Percentiles rank a stretch among this genome's conserved stretches.
These are phyloP conservation scores for Cylindrodendrum hubeiense DNA, from an alignment of 2,329 filamentous ascomycete genomes.

Conservation along the genomic window DNA sequence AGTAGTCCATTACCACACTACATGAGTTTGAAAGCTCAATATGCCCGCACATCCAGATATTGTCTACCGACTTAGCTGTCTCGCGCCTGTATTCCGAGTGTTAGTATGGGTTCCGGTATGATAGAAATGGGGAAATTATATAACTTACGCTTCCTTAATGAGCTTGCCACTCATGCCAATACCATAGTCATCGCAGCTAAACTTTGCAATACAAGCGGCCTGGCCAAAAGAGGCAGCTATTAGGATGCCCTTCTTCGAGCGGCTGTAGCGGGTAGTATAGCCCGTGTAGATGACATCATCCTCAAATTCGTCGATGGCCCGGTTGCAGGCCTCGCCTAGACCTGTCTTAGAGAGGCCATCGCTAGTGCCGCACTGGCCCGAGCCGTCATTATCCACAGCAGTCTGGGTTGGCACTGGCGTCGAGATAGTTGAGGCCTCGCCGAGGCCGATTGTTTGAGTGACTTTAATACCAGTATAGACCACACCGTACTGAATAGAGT, in stretches of 20 bases:
- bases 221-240: background rate
- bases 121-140: background rate
- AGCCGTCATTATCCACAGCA: slow-evolving; percentile 1
- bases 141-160: slow-evolving; percentile 22
- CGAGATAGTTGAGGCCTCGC: background rate
- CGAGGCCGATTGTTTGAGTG: background rate
- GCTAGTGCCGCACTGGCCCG: slow-evolving; percentile 1
- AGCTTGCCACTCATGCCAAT: slow-evolving; percentile 9
- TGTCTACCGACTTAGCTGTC: too few species aligned
- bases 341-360: background rate
- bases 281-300: slow-evolving; percentile 7
- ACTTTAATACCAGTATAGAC: background rate
- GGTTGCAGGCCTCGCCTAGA: slow-evolving; percentile 2
- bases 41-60: too few species aligned
- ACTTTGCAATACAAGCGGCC: slow-evolving; percentile 11
- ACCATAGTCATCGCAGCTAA: slow-evolving; percentile 13
- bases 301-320: slow-evolving; percentile 1
- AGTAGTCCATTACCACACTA: too few species aligned
- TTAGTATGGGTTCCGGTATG: too few species aligned
- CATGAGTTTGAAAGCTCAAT: too few species aligned
- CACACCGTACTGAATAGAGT: background rate
- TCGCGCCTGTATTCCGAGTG: too few species aligned
- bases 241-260: slow-evolving; percentile 5
- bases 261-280: slow-evolving; percentile 3
- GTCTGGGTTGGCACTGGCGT: slow-evolving; percentile 13